Conservation (phyloP, 179 eudicot genomes). For the Beta lomatogona region DNA sequence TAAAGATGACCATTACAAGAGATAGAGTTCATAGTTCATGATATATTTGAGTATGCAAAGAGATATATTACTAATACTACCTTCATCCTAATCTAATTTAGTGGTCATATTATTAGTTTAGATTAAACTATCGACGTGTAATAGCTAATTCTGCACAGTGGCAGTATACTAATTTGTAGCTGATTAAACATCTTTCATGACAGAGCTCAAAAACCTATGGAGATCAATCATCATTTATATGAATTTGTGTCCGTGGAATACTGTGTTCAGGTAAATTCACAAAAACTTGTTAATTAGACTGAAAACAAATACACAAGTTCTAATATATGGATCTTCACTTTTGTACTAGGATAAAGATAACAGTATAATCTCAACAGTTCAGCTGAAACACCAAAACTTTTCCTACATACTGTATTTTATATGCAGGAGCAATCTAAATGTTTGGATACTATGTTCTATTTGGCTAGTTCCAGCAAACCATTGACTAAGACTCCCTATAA, state of each 20-base stretch:
- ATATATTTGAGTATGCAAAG: too few species aligned
- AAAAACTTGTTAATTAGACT: background rate
- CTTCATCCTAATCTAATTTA: too few species aligned
- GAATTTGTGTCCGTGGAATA: conserved; percentile 92
- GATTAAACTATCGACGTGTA: too few species aligned
- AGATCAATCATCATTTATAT: conserved; percentile 73
- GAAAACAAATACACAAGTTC: background rate
- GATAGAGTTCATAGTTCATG: too few species aligned
- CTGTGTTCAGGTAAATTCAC: conserved; percentile 69
- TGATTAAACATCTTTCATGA: conserved; percentile 20
- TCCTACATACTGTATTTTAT: background rate
- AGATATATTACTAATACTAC: too few species aligned
- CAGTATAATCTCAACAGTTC: background rate
- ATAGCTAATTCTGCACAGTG: background rate
- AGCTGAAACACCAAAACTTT: background rate
- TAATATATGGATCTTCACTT: background rate
- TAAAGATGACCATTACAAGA: too few species aligned
- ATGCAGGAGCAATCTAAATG: background rate
- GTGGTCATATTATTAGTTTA: too few species aligned
- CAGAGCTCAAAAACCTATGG: conserved; percentile 67
- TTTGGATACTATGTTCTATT: too few species aligned
- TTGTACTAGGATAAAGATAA: too few species aligned
- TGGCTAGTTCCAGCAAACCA: too few species aligned
- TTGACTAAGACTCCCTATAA: too few species aligned
- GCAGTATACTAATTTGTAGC: background rate